Evolutionary conservation across 1,284 basidiomycete species (phyloP).

Genomic region (Amylostereum areolatum): DNA sequence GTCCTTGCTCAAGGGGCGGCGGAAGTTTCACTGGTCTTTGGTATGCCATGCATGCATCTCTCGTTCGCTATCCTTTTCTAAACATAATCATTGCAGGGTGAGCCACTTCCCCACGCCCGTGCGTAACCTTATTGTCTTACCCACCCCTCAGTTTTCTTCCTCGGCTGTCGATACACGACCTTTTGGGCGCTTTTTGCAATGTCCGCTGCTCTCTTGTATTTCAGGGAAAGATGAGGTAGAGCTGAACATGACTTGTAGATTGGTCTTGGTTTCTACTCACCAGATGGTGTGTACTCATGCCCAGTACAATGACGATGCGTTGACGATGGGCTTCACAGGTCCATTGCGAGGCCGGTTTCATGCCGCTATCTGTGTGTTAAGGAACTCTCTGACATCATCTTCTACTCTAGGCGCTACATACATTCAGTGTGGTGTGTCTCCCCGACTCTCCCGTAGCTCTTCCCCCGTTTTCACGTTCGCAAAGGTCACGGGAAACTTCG

Average conservation of each 20-base stretch:
- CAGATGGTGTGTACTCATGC: too few relatives aligned
- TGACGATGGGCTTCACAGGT: conserved; percentile 32
- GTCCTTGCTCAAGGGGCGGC: conserved; percentile 49
- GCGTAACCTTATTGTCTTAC: too few relatives aligned
- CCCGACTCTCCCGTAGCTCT: background rate
- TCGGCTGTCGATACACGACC: too few relatives aligned
- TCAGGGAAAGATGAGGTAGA: too few relatives aligned
- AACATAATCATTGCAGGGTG: conserved; percentile 37
- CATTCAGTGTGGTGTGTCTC: conserved; percentile 54
- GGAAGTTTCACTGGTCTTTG: conserved; percentile 59
- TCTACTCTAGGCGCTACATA: conserved; percentile 47
- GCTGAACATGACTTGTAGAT: too few relatives aligned
- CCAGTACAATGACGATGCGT: too few relatives aligned
- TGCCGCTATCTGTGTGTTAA: background rate
- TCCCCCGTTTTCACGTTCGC: background rate
- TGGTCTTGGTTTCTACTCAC: too few relatives aligned
- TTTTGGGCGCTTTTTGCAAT: too few relatives aligned
- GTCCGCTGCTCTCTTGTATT: too few relatives aligned
- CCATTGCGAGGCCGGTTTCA: conserved; percentile 49
- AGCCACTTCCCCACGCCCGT: too few relatives aligned
- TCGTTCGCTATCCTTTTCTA: conserved; percentile 52
- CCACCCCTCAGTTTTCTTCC: too few relatives aligned
- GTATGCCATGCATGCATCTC: conserved; percentile 30
- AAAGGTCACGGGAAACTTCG: conserved; percentile 59
- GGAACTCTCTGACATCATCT: background rate